Base-by-base conservation (phyloP, 2,329 filamentous ascomycete species). In the Gnomoniopsis sp. region DNA sequence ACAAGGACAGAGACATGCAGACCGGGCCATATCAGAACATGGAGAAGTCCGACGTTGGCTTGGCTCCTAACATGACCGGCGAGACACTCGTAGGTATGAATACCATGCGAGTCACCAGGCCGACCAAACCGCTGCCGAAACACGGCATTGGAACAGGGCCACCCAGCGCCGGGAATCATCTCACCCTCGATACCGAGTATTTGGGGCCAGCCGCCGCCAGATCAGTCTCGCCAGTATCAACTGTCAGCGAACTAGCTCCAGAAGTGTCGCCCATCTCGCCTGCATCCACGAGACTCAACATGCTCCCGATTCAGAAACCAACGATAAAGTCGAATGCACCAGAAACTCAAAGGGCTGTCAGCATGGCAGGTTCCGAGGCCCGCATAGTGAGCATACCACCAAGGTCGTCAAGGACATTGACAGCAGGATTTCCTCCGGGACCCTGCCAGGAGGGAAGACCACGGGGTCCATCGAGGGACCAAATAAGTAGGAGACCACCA, bases 321-420 rank as follows among this genome's bases (percentile, higher is more conserved):
- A 22, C 44, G 7, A 33, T 38, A 21, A 43, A 43, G n/a, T 49
- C 46, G 6, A 49, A 43, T 19, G 8, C 15, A 19, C 44, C 33
- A 15, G 44, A 23, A 8, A 30, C 44, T 2, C 33, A 46, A 11
- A 55, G 22, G 22, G 53, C 53, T 1, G 41, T 55, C 30, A 55
- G 44, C 21, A 36, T 55, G 19, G 14, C 44, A 15, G 33, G 30
- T 17, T 55, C 53, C 12, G 53, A 49, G 36, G 53, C 53, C 22
- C 53, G 53, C 3, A 41, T 55, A 34, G 53, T 55, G 14, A 55
- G 53, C 19, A 55, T 55, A 23, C 53, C 53, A 15, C 19, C 53
- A 14, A 38, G 53, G 46, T 14, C 46, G 19, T 36, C 43, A 12
- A 48, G 44, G 30, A 22, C 36, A 34, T 38, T 44, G 43, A 3